Evolutionary conservation across 148 eudicot species (phyloP), one percentile per base, ranked within the genome.

Genomic region (Gaultheria prostrata): DNA sequence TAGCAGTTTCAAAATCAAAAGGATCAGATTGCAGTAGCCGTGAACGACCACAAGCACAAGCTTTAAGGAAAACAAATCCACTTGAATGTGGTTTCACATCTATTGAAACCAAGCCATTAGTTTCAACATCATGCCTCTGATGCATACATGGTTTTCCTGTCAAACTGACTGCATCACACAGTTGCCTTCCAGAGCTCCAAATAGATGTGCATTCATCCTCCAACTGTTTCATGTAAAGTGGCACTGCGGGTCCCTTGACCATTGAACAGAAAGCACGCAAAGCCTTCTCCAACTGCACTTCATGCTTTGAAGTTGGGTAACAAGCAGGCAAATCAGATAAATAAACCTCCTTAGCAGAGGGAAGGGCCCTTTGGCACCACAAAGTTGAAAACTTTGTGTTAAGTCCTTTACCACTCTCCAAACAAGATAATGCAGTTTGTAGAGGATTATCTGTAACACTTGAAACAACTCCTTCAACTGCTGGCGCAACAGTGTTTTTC

Each of bases 1-100:
- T 94, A 59, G 98, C 99, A 71, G 93, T 83, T 89, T 90, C 95
- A 91, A 93, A 92, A 89, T 94, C 94, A 86, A 93, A 96, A 69
- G 99, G 99, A 85, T 96, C 99, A 39, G 88, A 77, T 69, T 92
- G 90, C 82, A 92, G 63, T 77, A 81, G 87, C 80, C 94, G 88
- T 65, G 94, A 89, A 28, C 98, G 91, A 35, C 99, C 99, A 94
- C 99, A 96, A n/a, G 97, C 93, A 93, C 99, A 96, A 30, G 98
- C 98, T 88, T 96, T 98, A 86, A 96, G 99, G 82, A 91, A 96
- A 79, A 94, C 94, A 89, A 87, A 92, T 79, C 95, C 99, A 83
- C 99, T 96, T 43, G 89, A 90, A 86, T 96, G 99, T 76, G 85
- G 89, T 84, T 85, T 90, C 80, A 84, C 86, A 76, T 83, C 87